Conservation (phyloP, 2,329 filamentous ascomycete species). For the Pseudogymnoascus sp. region DNA sequence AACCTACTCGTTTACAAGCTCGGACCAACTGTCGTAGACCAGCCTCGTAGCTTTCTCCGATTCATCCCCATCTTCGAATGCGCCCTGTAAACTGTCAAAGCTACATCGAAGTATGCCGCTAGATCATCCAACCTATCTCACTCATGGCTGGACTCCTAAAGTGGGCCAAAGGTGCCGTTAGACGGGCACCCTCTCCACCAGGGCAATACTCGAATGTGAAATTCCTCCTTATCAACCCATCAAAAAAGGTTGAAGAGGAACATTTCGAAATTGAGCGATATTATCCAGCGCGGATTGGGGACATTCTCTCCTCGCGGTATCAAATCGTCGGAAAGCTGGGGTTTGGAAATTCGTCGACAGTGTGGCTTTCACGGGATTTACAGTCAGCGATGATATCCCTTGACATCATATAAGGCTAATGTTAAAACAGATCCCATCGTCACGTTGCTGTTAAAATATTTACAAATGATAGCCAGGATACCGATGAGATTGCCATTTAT, state of each 20-base stretch:
- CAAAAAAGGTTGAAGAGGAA: slow-evolving; percentile 15
- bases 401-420: slow-evolving; percentile 13
- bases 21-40: too few relatives aligned
- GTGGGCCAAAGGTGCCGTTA: slow-evolving; percentile 14
- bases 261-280: slow-evolving; percentile 15
- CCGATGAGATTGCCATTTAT: slow-evolving; percentile 32
- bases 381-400: slow-evolving; percentile 9
- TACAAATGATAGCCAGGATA: slow-evolving; percentile 13
- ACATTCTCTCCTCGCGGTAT: slow-evolving; percentile 16
- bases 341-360: slow-evolving; percentile 17
- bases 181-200: slow-evolving; percentile 12
- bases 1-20: too few relatives aligned
- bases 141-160: slow-evolving; percentile 13
- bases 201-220: slow-evolving; percentile 13
- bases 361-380: slow-evolving; percentile 15
- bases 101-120: too few relatives aligned
- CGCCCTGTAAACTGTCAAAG: too few relatives aligned
- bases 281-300: slow-evolving; percentile 16
- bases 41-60: too few relatives aligned
- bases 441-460: slow-evolving; percentile 18
- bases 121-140: not conserved
- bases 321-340: slow-evolving; percentile 18
- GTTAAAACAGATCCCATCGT: slow-evolving; percentile 13
- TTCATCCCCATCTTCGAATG: too few relatives aligned
- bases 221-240: slow-evolving; percentile 11